These are phyloP conservation scores for Macadamia tetraphylla DNA, from an alignment of 164 flowering plant species.

Conservation along the genomic window DNA sequence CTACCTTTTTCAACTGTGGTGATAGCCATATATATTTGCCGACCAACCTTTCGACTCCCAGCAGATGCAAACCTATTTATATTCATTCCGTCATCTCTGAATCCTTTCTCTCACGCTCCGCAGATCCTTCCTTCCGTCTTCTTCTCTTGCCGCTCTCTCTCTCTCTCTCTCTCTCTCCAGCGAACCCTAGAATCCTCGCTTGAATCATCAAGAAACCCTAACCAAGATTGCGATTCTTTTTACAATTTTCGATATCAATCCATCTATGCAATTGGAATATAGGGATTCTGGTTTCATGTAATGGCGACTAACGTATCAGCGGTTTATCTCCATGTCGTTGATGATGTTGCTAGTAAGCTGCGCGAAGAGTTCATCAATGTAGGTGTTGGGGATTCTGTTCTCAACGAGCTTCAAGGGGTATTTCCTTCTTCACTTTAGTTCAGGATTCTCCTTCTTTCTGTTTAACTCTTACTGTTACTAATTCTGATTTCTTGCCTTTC, in stretches of 20 bases:
- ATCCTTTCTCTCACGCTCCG: too few species aligned
- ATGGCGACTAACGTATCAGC: neutral
- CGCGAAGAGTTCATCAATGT: neutral
- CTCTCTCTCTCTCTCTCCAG: neutral
- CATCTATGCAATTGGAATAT: neutral
- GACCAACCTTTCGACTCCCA: too few species aligned
- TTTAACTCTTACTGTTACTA: too few species aligned
- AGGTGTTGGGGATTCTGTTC: neutral
- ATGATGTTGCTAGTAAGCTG: neutral
- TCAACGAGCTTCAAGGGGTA: neutral
- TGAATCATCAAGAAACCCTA: neutral
- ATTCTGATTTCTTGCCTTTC: too few species aligned
- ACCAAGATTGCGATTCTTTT: neutral
- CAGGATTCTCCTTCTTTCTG: neutral
- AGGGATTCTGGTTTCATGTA: neutral
- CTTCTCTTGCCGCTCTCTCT: neutral
- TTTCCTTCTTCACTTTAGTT: neutral
- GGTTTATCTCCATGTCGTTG: constrained; percentile 2
- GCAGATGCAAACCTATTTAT: neutral
- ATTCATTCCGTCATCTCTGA: neutral
- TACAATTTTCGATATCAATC: neutral
- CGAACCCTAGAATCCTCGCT: neutral
- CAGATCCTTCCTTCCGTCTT: too few species aligned
- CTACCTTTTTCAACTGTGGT: too few species aligned
- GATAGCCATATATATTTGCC: too few species aligned